Percentiles rank a stretch among this genome's conserved stretches.
These are phyloP conservation scores for Vicia villosa DNA, from an alignment of 306 rosid species.

Conservation along the genomic window DNA sequence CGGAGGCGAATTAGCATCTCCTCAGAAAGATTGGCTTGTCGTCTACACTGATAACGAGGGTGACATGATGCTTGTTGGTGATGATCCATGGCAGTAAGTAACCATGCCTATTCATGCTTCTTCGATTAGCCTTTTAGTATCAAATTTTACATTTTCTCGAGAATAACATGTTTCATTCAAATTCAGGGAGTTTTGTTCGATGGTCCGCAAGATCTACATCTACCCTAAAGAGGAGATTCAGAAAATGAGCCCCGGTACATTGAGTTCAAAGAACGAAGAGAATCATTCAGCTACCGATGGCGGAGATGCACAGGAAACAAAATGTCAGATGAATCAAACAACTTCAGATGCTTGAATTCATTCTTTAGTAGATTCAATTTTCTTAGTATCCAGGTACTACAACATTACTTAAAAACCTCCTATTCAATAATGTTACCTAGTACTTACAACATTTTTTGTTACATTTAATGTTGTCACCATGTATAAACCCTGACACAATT, in stretches of 20 bases:
- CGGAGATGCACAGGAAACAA: slow-evolving; percentile 53
- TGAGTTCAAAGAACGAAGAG: slow-evolving; percentile 63
- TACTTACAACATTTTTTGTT: background rate
- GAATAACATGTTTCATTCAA: background rate
- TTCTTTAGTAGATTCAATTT: slow-evolving; percentile 38
- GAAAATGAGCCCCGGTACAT: slow-evolving; percentile 81
- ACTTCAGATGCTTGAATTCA: slow-evolving; percentile 40
- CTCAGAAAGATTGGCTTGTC: slow-evolving; percentile 77
- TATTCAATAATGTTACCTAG: slow-evolving; percentile 4
- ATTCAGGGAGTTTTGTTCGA: slow-evolving; percentile 85
- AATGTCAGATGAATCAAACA: slow-evolving; percentile 44
- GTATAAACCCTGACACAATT: slow-evolving; percentile 23
- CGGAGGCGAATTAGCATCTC: slow-evolving; percentile 73
- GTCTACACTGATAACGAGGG: slow-evolving; percentile 91
- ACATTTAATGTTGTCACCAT: background rate
- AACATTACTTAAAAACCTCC: background rate
- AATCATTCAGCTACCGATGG: slow-evolving; percentile 51
- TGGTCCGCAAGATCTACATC: slow-evolving; percentile 88
- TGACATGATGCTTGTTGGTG: slow-evolving; percentile 99
- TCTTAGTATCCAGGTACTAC: slow-evolving; percentile 43
- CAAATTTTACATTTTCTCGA: background rate
- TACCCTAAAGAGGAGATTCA: slow-evolving; percentile 94
- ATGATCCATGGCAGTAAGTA: slow-evolving; percentile 99
- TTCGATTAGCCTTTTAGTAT: background rate
- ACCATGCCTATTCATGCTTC: slow-evolving; percentile 23